A percentile compares a stretch with the other conserved stretches of the same genome.
Evolutionary conservation across 208 protist genomes (phyloP).

Genomic region (Borovskyia barvae): DNA sequence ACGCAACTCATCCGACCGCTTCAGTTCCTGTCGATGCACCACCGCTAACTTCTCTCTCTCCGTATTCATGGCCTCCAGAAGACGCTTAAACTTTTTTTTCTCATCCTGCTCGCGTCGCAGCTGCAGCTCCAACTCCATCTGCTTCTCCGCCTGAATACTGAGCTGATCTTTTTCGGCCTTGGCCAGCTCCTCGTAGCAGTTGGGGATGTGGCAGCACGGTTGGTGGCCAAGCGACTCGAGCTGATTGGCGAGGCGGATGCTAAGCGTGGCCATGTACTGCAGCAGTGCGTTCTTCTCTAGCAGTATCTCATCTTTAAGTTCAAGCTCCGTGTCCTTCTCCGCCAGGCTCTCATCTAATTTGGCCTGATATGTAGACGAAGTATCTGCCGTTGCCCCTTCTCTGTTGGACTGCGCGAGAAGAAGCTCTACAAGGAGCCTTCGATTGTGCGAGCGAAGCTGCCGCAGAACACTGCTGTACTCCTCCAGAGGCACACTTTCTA

Average conservation of each 20-base stretch:
- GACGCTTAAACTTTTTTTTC: conserved; percentile 45
- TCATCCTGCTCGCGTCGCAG: conserved; percentile 61
- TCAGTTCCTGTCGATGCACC: conserved; percentile 44
- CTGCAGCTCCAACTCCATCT: conserved; percentile 60
- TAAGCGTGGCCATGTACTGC: conserved; percentile 71
- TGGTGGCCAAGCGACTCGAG: conserved; percentile 58
- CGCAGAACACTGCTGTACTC: conserved; percentile 72
- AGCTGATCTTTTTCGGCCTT: conserved; percentile 49
- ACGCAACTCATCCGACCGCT: conserved; percentile 50
- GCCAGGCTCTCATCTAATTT: conserved; percentile 49
- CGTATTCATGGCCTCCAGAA: conserved; percentile 58
- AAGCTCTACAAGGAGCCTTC: conserved; percentile 38
- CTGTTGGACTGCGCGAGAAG: conserved; percentile 19
- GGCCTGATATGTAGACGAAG: neutral
- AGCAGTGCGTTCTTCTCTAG: conserved; percentile 75
- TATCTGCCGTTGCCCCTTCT: neutral
- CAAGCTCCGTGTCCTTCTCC: conserved; percentile 64
- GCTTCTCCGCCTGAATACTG: conserved; percentile 49
- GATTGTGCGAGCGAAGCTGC: conserved; percentile 50
- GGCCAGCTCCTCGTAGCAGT: conserved; percentile 64
- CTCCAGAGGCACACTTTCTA: conserved; percentile 56
- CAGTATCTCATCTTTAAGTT: conserved; percentile 74
- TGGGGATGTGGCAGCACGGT: conserved; percentile 71
- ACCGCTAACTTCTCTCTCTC: conserved; percentile 59
- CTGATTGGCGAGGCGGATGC: conserved; percentile 67